A percentile compares a stretch with the other conserved stretches of the same genome.
Conservation (phyloP, 2,329 filamentous ascomycete species). For the Pseudogymnoascus sp. region DNA sequence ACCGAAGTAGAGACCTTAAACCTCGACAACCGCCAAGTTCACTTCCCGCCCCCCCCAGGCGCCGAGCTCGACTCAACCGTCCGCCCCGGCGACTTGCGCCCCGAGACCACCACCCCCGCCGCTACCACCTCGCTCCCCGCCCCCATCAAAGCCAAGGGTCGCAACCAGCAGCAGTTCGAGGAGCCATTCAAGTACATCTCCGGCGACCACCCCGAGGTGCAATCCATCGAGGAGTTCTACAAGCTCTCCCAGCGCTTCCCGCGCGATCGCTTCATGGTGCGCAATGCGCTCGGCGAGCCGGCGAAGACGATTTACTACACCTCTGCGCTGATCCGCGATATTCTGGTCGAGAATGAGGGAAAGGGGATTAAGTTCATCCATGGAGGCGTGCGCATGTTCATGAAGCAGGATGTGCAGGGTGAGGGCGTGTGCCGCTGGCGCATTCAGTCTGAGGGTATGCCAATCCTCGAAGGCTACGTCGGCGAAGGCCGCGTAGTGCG, state of each 20-base stretch:
- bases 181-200: conserved; percentile 92
- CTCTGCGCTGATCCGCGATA: conserved; percentile 72
- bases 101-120: conserved; percentile 15
- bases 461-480: conserved; percentile 85
- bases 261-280: conserved; percentile 86
- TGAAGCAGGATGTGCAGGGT: conserved; percentile 89
- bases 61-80: conserved; percentile 25
- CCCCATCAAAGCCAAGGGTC: conserved; percentile 31
- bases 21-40: conserved; percentile 25
- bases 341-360: conserved; percentile 80
- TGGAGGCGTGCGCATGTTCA: conserved; percentile 97
- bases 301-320: conserved; percentile 97
- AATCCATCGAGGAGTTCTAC: conserved; percentile 77
- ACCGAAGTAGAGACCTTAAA: conserved; percentile 19
- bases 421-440: conserved; percentile 86
- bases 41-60: conserved; percentile 28
- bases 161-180: conserved; percentile 51
- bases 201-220: conserved; percentile 65
- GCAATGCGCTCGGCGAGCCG: conserved; percentile 80
- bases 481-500: conserved; percentile 67
- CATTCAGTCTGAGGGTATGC: conserved; percentile 89
- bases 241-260: conserved; percentile 77
- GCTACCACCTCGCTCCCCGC: conserved; percentile 1
- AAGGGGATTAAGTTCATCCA: conserved; percentile 93
- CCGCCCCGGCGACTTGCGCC: conserved; percentile 20